A percentile compares a stretch with the other conserved stretches of the same genome.
Conservation (phyloP, 306 rosid genomes). For the Alnus glutinosa region DNA sequence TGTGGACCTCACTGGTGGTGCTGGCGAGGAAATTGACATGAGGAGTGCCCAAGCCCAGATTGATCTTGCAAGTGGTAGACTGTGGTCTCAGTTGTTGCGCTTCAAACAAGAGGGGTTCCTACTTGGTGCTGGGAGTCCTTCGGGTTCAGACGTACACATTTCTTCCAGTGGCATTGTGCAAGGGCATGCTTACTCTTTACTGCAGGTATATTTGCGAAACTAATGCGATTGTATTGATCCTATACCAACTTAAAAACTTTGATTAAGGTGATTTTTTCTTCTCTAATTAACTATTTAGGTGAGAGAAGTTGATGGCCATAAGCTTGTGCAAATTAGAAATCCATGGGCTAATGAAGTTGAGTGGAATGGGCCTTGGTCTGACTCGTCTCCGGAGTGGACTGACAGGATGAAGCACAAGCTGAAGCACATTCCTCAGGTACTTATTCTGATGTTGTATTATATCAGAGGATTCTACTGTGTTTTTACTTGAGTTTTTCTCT, state of each 20-base stretch:
- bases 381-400: constrained; percentile 89
- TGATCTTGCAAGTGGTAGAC: constrained; percentile 98
- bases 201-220: constrained; percentile 60
- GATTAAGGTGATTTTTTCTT: not conserved
- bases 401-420: constrained; percentile 98
- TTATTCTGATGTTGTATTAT: constrained; percentile 9
- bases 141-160: constrained; percentile 95
- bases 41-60: constrained; percentile 95
- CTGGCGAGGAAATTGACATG: constrained; percentile 99
- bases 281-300: constrained; percentile 45
- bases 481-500: constrained; percentile 12
- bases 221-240: not conserved
- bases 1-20: constrained; percentile 99
- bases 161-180: constrained; percentile 99
- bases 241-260: not conserved
- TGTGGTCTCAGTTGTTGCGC: constrained; percentile 97
- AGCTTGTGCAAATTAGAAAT: constrained; percentile 96
- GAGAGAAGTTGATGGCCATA: constrained; percentile 95
- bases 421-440: constrained; percentile 88
- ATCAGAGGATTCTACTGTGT: not conserved
- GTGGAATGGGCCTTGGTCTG: constrained; percentile 99
- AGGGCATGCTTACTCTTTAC: constrained; percentile 96
- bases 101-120: constrained; percentile 96
- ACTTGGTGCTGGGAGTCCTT: constrained; percentile 98
- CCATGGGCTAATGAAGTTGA: constrained; percentile 99